Evolutionary conservation across 2,329 filamentous ascomycete genomes (phyloP).

Genomic region (Diaporthe ilicicola): DNA sequence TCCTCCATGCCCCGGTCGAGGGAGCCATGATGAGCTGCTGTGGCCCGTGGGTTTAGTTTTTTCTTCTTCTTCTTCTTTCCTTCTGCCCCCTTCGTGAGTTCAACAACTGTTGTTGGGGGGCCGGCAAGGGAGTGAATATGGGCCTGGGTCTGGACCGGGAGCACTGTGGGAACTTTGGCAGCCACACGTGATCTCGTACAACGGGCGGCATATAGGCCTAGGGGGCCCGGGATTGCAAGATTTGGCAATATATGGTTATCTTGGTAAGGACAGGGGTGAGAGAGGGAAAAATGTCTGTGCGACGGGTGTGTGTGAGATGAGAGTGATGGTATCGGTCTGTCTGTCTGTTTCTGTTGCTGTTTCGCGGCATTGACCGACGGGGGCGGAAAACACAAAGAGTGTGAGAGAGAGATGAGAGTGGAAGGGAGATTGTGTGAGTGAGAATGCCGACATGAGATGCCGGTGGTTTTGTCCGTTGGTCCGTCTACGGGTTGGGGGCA

Average conservation of each 20-base stretch:
- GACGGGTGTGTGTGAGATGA: not conserved
- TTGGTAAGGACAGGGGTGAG: conserved; percentile 11
- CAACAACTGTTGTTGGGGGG: not conserved
- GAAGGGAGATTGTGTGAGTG: not conserved
- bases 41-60: not conserved
- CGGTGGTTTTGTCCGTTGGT: not conserved
- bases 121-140: no score
- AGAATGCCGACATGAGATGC: not conserved
- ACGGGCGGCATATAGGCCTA: not conserved
- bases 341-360: not conserved
- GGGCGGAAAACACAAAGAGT: not conserved
- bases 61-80: no score
- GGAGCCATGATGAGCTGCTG: not conserved
- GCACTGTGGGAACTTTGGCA: not conserved
- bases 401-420: not conserved
- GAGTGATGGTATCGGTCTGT: conserved; percentile 9
- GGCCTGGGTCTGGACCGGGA: not conserved
- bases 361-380: not conserved
- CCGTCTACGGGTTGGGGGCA: not conserved
- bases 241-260: conserved; percentile 15
- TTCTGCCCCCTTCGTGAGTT: no score
- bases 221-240: not conserved
- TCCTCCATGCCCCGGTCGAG: no score
- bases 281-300: not conserved
- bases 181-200: not conserved